Evolutionary conservation across 257 asterid genomes (phyloP).

Genomic region (Scutellaria galericulata): DNA sequence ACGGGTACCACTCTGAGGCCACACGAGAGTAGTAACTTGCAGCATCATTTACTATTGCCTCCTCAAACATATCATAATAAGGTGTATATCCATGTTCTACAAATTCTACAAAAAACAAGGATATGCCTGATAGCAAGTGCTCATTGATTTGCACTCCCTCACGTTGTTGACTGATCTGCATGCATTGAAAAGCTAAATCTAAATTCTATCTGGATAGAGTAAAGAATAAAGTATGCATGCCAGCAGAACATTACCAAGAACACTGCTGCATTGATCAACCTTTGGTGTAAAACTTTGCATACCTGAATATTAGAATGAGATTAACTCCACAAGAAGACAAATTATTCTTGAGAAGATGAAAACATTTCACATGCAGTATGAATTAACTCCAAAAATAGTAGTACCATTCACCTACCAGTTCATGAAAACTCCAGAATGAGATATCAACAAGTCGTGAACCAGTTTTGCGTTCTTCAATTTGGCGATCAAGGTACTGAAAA

Average conservation of each 20-base stretch:
- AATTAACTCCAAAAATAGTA: not conserved
- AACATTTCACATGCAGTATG: not conserved
- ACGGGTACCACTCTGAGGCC: not conserved
- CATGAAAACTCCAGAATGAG: slow-evolving; percentile 8
- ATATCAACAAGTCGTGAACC: not conserved
- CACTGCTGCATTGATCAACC: not conserved
- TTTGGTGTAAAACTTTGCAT: slow-evolving; percentile 6
- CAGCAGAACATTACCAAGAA: slow-evolving; percentile 14
- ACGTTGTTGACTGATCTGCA: slow-evolving; percentile 17
- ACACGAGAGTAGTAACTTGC: not conserved
- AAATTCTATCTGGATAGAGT: not conserved
- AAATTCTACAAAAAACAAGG: slow-evolving; percentile 3
- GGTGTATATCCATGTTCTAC: slow-evolving; percentile 1
- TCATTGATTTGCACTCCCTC: not conserved
- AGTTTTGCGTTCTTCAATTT: too few species aligned
- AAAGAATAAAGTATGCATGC: not conserved
- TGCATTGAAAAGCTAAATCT: not conserved
- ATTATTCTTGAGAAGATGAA: not conserved
- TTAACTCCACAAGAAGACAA: not conserved
- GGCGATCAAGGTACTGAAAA: slow-evolving; percentile 2
- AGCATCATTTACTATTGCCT: slow-evolving; percentile 15
- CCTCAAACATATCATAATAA: not conserved
- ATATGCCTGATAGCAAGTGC: not conserved
- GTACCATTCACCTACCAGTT: slow-evolving; percentile 6
- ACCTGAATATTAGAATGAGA: slow-evolving; percentile 14